Evolutionary conservation across 2,329 filamentous ascomycete genomes (phyloP).

Genomic region (Didymella segeticola): DNA sequence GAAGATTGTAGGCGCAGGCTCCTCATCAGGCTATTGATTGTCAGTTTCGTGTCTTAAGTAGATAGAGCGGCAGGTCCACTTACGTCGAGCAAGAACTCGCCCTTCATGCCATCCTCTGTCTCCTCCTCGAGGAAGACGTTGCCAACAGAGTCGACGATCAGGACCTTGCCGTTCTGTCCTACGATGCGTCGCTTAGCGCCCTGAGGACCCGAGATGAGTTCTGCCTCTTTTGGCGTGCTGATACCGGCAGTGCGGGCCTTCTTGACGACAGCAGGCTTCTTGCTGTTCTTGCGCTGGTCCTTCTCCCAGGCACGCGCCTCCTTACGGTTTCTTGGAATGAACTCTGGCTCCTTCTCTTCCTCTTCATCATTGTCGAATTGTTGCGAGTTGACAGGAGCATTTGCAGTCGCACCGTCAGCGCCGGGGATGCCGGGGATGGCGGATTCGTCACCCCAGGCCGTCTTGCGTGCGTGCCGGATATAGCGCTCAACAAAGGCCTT

Average conservation of each 20-base stretch:
- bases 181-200: slow-evolving; percentile 86
- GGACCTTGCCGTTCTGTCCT: slow-evolving; percentile 92
- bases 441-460: slow-evolving; percentile 86
- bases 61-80: slow-evolving; percentile 50
- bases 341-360: slow-evolving; percentile 57
- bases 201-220: slow-evolving; percentile 64
- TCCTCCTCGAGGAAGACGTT: slow-evolving; percentile 95
- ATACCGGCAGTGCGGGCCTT: slow-evolving; percentile 61
- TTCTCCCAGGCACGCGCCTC: slow-evolving; percentile 89
- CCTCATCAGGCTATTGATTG: slow-evolving; percentile 71
- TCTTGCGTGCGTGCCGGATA: slow-evolving; percentile 84
- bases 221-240: slow-evolving; percentile 63
- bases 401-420: slow-evolving; percentile 52
- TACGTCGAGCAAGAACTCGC: slow-evolving; percentile 88
- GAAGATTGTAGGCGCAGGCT: slow-evolving; percentile 75
- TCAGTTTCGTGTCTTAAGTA: slow-evolving; percentile 25
- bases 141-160: slow-evolving; percentile 89
- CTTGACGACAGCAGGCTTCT: slow-evolving; percentile 59
- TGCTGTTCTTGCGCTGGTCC: slow-evolving; percentile 72
- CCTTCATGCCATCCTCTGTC: slow-evolving; percentile 81
- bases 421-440: slow-evolving; percentile 72
- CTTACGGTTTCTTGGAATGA: slow-evolving; percentile 75
- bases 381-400: slow-evolving; percentile 30
- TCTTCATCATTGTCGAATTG: slow-evolving; percentile 36
- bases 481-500: slow-evolving; percentile 90